Conservation (phyloP, 768 basidiomycete species). For the Agrocybe praecox region DNA sequence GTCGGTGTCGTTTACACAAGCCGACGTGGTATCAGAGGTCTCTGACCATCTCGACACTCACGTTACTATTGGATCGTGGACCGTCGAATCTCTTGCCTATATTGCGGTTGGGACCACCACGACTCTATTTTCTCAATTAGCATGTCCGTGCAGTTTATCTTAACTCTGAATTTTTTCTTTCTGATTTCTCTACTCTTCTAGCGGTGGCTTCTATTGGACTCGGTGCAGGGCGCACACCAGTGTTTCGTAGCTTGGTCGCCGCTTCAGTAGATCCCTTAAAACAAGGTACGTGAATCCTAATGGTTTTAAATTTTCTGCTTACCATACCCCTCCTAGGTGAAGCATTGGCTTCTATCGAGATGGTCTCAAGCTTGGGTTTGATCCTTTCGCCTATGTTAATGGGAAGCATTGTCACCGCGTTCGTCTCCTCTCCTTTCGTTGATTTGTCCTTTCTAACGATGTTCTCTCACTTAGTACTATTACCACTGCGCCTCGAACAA, state of each 20-base stretch:
- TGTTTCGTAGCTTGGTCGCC: conserved; percentile 9
- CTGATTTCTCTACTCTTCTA: not conserved
- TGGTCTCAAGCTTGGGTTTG: conserved; percentile 3
- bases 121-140: conserved; percentile 1
- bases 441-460: not conserved
- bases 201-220: conserved; percentile 7
- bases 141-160: not conserved
- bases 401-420: conserved; percentile 10
- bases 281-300: not conserved
- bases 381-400: conserved; percentile 7
- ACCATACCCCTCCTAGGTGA: not conserved
- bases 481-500: conserved; percentile 4
- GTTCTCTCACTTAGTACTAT: conserved; percentile 1
- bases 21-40: not conserved
- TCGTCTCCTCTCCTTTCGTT: not conserved
- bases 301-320: not conserved
- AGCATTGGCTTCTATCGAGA: conserved; percentile 8
- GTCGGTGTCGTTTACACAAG: not conserved
- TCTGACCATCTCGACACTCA: conserved; percentile 8
- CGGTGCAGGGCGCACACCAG: conserved; percentile 5
- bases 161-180: not conserved
- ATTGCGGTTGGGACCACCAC: conserved; percentile 1
- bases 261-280: conserved; percentile 6
- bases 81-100: conserved; percentile 4
- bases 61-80: conserved; percentile 5